Evolutionary conservation across 2,329 filamentous ascomycete species (phyloP).

Genomic region (Epichloe amarillans): DNA sequence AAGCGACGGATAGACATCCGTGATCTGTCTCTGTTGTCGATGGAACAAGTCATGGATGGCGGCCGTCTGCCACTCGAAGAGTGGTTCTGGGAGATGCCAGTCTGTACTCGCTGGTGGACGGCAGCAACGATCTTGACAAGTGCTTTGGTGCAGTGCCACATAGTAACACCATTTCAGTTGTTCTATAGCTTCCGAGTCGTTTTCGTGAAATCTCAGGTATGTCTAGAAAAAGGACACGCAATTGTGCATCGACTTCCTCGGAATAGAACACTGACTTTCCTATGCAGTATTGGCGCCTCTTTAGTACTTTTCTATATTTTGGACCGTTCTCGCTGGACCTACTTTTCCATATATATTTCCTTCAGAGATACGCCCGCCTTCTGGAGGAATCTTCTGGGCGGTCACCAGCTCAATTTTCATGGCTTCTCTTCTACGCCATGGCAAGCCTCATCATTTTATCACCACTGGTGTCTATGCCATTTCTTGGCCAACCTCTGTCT

Average conservation of each 20-base stretch:
- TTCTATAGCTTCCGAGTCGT: conserved; percentile 94
- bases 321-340: conserved; percentile 88
- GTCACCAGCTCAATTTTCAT: conserved; percentile 86
- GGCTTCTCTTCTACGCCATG: conserved; percentile 80
- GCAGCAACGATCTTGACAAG: conserved; percentile 81
- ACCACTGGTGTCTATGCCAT: conserved; percentile 80
- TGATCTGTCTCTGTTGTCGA: conserved; percentile 12
- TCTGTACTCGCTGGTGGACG: conserved; percentile 94
- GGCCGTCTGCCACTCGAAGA: conserved; percentile 72
- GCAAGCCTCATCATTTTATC: conserved; percentile 68
- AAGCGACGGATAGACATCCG: too few relatives aligned
- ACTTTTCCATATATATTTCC: conserved; percentile 95
- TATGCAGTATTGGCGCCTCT: conserved; percentile 80
- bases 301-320: conserved; percentile 96
- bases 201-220: conserved; percentile 80
- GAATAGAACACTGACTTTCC: conserved; percentile 6
- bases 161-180: conserved; percentile 85
- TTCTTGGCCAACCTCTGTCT: conserved; percentile 84
- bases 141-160: conserved; percentile 81
- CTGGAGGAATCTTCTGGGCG: conserved; percentile 89
- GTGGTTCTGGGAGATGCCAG: conserved; percentile 98
- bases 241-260: not conserved
- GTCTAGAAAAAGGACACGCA: conserved; percentile 11
- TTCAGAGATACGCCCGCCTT: conserved; percentile 88
- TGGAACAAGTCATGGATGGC: conserved; percentile 48